Evolutionary conservation across 345 rosid genomes (phyloP).

Genomic region (Salix exigua): DNA sequence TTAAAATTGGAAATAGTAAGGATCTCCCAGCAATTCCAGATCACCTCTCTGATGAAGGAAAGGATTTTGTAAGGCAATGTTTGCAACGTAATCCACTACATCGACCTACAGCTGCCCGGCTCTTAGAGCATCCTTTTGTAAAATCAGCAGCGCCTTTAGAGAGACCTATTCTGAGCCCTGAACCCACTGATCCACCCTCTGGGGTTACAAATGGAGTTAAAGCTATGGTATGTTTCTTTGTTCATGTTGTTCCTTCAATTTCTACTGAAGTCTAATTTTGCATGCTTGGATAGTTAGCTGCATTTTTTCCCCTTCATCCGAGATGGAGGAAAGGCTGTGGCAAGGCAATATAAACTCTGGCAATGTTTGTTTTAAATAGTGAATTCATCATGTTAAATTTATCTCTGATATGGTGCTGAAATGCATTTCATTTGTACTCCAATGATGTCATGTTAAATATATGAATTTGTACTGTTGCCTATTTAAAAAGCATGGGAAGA

Average conservation of each 20-base stretch:
- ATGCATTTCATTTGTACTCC: neutral
- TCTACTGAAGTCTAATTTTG: neutral
- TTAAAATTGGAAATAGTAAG: slow-evolving; percentile 75
- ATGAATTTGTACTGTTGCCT: neutral
- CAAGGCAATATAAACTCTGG: neutral
- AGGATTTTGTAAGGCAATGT: slow-evolving; percentile 59
- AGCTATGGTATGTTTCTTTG: slow-evolving; percentile 43
- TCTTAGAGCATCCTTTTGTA: slow-evolving; percentile 62
- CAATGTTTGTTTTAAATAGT: neutral
- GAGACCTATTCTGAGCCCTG: slow-evolving; percentile 37
- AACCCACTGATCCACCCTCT: slow-evolving; percentile 39
- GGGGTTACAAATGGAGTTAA: slow-evolving; percentile 45
- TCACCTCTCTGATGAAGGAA: slow-evolving; percentile 58
- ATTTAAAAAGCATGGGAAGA: neutral
- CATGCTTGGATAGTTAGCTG: neutral
- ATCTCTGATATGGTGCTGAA: neutral
- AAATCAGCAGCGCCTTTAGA: slow-evolving; percentile 51
- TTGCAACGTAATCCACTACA: slow-evolving; percentile 54
- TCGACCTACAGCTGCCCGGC: slow-evolving; percentile 58
- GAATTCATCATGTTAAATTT: neutral
- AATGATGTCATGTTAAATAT: neutral
- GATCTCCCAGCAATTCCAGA: slow-evolving; percentile 74
- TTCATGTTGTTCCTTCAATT: neutral
- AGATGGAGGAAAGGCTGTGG: slow-evolving; percentile 15
- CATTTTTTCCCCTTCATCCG: neutral